Evolutionary conservation across 2,329 filamentous ascomycete genomes (phyloP).

Genomic region (Aspergillus ruber): DNA sequence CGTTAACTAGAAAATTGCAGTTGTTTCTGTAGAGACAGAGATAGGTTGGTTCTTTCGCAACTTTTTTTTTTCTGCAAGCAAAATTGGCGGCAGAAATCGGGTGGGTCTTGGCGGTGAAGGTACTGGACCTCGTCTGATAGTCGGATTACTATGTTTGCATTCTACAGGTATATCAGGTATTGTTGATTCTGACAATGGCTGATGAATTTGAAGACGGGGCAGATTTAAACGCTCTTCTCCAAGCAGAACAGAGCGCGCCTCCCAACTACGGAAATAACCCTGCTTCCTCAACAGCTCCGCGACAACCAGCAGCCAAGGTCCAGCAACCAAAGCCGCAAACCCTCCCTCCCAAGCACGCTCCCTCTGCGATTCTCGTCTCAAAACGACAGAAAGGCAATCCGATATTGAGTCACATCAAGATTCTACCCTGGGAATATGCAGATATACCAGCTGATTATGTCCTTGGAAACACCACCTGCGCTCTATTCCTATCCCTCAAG

Average conservation of each 20-base stretch:
- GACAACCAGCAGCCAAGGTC: constrained; percentile 47
- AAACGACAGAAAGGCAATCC: constrained; percentile 93
- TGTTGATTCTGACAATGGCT: constrained; percentile 28
- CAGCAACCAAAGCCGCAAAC: constrained; percentile 85
- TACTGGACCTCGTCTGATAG: not conserved
- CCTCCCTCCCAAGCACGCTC: constrained; percentile 59
- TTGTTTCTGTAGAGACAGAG: constrained; percentile 8
- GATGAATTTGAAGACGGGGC: constrained; percentile 45
- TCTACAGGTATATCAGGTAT: not conserved
- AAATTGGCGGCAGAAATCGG: constrained; percentile 32
- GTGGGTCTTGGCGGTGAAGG: constrained; percentile 19
- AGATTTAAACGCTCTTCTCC: constrained; percentile 36
- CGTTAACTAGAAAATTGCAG: constrained; percentile 7
- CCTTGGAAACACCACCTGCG: constrained; percentile 78
- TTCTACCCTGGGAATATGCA: constrained; percentile 90
- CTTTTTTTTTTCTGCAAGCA: constrained; percentile 15
- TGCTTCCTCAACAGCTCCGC: constrained; percentile 33
- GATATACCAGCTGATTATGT: constrained; percentile 95
- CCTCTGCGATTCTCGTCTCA: constrained; percentile 81
- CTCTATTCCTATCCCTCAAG: constrained; percentile 87
- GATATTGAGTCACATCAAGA: constrained; percentile 73
- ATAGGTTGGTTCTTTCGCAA: not conserved
- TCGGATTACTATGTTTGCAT: not conserved
- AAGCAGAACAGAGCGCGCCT: constrained; percentile 25
- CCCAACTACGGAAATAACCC: constrained; percentile 44